phyloP scores from a whole-genome alignment of 331 rosid genomes.

The Dryas integrifolia region DNA sequence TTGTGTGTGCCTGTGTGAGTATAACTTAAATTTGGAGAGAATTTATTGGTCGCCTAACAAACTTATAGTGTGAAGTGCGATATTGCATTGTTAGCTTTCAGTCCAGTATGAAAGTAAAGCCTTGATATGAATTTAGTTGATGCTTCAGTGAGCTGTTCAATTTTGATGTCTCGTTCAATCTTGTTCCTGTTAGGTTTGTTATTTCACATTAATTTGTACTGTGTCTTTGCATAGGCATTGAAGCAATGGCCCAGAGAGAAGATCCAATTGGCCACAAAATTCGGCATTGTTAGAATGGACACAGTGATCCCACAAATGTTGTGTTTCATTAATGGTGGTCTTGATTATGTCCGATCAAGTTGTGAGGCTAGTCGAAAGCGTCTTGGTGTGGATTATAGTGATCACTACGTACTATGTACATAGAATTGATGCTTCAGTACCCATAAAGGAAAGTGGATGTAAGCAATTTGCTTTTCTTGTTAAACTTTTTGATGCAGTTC shows the following conservation, averaged over 20 bases:
- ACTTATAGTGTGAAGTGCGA: neutral
- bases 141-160: neutral
- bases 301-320: neutral
- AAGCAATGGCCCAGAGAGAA: conserved; percentile 36
- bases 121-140: neutral
- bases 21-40: neutral
- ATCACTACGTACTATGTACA: conserved; percentile 48
- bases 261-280: conserved; percentile 27
- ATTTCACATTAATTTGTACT: too few relatives aligned
- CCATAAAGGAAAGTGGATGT: conserved; percentile 44
- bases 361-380: conserved; percentile 51
- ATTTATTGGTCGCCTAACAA: neutral
- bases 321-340: conserved; percentile 15
- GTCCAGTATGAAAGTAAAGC: neutral
- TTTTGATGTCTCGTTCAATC: neutral
- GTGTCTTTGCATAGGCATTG: conserved; percentile 26
- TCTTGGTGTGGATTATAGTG: conserved; percentile 28
- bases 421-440: conserved; percentile 31
- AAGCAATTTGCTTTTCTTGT: neutral
- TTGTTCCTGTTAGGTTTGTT: neutral
- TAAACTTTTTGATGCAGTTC: neutral
- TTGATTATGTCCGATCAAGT: conserved; percentile 39
- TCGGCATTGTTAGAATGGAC: conserved; percentile 12
- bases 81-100: neutral
- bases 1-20: neutral